phyloP scores from a whole-genome alignment of 23 red algal genomes.

The Chondrus crispus region DNA sequence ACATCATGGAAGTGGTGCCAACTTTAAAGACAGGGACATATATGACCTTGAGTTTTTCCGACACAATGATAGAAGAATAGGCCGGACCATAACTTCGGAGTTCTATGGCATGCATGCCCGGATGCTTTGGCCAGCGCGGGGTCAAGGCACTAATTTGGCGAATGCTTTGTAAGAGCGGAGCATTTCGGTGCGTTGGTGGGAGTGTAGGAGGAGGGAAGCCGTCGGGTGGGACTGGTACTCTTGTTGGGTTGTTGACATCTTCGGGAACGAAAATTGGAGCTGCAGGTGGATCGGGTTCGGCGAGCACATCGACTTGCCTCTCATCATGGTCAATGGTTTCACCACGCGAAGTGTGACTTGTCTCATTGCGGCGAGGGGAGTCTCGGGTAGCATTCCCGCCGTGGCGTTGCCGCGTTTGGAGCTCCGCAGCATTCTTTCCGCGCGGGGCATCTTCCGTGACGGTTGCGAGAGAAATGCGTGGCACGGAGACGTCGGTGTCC shows the following conservation, averaged over 20 bases:
- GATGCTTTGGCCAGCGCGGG: not conserved
- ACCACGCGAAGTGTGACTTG: no score
- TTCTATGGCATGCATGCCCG: not conserved
- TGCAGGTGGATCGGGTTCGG: no score
- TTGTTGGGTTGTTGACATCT: not conserved
- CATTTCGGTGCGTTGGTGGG: not conserved
- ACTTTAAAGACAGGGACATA: constrained; percentile 62
- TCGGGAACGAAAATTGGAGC: not conserved
- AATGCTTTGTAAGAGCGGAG: not conserved
- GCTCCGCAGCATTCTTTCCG: no score
- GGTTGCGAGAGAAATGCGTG: no score
- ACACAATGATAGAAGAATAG: constrained; percentile 57
- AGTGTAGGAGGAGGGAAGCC: not conserved
- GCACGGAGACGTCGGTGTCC: no score
- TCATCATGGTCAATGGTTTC: no score
- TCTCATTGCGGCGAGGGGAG: no score
- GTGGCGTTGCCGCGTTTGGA: no score
- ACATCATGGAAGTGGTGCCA: constrained; percentile 52
- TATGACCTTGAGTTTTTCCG: constrained; percentile 34
- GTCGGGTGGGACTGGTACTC: not conserved
- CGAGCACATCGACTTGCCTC: no score
- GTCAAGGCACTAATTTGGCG: not conserved
- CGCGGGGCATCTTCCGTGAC: no score
- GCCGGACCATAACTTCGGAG: constrained; percentile 37
- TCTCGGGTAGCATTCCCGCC: no score